phyloP scores from a whole-genome alignment of 1,284 basidiomycete genomes.

The Microstroma glucosiphilum region DNA sequence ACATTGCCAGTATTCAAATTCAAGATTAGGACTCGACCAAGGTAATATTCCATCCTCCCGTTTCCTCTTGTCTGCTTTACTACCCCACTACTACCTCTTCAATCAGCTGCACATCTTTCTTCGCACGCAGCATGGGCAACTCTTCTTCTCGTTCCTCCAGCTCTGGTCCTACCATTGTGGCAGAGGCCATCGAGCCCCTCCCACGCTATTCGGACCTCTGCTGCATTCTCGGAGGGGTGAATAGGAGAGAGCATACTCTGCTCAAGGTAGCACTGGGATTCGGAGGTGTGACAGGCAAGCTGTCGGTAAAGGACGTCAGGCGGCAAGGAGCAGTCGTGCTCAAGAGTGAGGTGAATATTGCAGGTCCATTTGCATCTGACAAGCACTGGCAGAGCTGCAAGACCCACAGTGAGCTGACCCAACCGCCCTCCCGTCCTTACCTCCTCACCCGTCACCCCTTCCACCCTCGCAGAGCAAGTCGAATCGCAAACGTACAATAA shows the following conservation, averaged over 20 bases:
- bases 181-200: constrained; percentile 2
- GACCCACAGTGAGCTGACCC: not conserved
- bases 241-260: not conserved
- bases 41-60: no score
- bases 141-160: not conserved
- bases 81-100: not conserved
- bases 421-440: not conserved
- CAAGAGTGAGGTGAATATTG: not conserved
- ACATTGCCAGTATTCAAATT: no score
- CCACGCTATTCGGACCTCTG: not conserved
- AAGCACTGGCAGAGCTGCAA: not conserved
- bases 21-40: no score
- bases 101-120: not conserved
- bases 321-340: not conserved
- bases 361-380: not conserved
- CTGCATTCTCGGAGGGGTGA: not conserved
- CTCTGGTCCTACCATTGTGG: not conserved
- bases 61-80: not conserved
- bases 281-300: not conserved
- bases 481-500: not conserved
- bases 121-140: not conserved
- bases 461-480: constrained; percentile 2
- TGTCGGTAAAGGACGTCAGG: not conserved
- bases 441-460: not conserved
- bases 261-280: not conserved